Evolutionary conservation across 441 rosid genomes (phyloP), one percentile per base, ranked within the genome.

Genomic region (Gossypium gossypioides): DNA sequence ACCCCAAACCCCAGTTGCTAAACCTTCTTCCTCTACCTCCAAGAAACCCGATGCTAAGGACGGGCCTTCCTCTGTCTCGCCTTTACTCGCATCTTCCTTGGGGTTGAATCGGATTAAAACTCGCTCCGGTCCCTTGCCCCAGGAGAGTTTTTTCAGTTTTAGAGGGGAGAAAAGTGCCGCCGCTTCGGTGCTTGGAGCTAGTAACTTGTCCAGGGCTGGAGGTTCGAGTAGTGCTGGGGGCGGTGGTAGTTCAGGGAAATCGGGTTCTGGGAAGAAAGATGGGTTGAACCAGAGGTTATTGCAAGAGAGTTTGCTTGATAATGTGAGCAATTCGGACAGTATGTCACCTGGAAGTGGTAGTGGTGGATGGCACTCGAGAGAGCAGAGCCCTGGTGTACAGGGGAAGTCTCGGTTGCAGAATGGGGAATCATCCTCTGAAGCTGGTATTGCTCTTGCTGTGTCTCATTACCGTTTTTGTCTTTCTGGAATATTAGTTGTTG

Each of bases 71-170:
- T 79, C 90, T 8, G 97, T 86, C 78, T 87, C 96, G 6, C 99
- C 99, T 0, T 87, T 95, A 59, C 78, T 95, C 72, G 96, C 99
- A 0, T 91, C 98, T 24, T 95, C 99, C 40, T 71, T 95, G 22
- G 97, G 99, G 7, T 76, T 95, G 81, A 92, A 92, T 74, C 84
- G 83, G 87, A 95, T 95, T 56, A 95, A 95, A 85, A 95, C 99
- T 42, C 81, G 97, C 80, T 95, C 98, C 6, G 98, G 98, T 18
- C 98, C 99, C 4, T 81, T 95, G 89, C 96, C 93, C 0, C 91
- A 86, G 76, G 98, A 92, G 80, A 92, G 92, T 69, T 83, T 85
- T 74, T 95, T 87, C n/a, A 81, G 88, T 69, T 89, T 84, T 25
- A 82, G 86, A 60, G 91, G 84, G 13, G 96, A 89, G 58, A 87